Percentiles rank a stretch among this genome's conserved stretches.
phyloP scores from a whole-genome alignment of 2,329 filamentous ascomycete genomes.

The Fusarium sp. region DNA sequence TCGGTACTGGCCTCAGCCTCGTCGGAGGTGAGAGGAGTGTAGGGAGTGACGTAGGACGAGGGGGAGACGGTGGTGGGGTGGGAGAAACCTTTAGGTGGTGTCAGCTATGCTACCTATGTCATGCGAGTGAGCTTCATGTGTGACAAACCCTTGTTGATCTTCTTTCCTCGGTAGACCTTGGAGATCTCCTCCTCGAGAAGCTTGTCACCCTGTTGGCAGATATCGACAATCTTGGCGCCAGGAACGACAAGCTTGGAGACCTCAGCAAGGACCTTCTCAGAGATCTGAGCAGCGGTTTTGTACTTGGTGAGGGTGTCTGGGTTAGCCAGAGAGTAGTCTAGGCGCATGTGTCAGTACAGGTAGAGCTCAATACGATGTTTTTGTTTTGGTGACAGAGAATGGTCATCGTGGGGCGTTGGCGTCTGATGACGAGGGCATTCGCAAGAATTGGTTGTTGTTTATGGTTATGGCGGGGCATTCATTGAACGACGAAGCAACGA shows the following conservation, averaged over 20 bases:
- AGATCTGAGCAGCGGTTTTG: slow-evolving; percentile 95
- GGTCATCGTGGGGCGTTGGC: slow-evolving; percentile 38
- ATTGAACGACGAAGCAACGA: slow-evolving; percentile 37
- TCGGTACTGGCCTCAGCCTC: slow-evolving; percentile 83
- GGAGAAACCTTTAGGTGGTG: slow-evolving; percentile 74
- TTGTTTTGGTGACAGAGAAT: slow-evolving; percentile 15
- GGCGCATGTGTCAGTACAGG: slow-evolving; percentile 17
- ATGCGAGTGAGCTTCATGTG: slow-evolving; percentile 1
- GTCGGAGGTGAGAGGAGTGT: slow-evolving; percentile 91
- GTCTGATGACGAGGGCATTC: slow-evolving; percentile 44
- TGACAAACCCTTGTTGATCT: slow-evolving; percentile 85
- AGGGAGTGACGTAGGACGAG: slow-evolving; percentile 93
- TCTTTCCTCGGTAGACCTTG: slow-evolving; percentile 99
- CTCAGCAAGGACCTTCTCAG: slow-evolving; percentile 92
- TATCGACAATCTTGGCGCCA: slow-evolving; percentile 90
- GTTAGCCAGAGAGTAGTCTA: slow-evolving; percentile 91
- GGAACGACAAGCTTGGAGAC: slow-evolving; percentile 81
- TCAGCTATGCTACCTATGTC: slow-evolving; percentile 36
- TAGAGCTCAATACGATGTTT: slow-evolving; percentile 2
- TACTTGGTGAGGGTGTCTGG: slow-evolving; percentile 98
- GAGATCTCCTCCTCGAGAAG: slow-evolving; percentile 91
- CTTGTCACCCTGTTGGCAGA: slow-evolving; percentile 97
- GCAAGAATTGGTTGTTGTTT: slow-evolving; percentile 41
- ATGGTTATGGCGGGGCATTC: slow-evolving; percentile 46
- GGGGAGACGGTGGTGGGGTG: slow-evolving; percentile 97